A percentile compares a stretch with the other conserved stretches of the same genome.
Evolutionary conservation across 176 grass and related monocot species (phyloP).

Genomic region (Secale cereale): DNA sequence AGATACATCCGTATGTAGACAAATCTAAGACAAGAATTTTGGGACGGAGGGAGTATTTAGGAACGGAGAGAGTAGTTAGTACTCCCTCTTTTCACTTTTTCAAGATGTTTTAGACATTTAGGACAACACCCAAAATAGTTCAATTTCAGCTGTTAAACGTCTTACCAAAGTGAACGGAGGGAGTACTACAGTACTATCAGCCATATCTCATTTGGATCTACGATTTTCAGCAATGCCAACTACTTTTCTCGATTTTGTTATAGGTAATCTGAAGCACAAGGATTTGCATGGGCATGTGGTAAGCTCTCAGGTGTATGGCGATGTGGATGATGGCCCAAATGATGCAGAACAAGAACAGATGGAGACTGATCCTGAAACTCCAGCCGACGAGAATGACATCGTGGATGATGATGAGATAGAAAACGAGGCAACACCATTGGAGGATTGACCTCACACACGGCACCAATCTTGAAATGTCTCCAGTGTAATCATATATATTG

Average conservation of each 20-base stretch:
- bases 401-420: slow-evolving; percentile 38
- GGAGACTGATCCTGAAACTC: slow-evolving; percentile 24
- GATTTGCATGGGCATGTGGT: slow-evolving; percentile 68
- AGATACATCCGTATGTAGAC: too few species aligned
- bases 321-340: slow-evolving; percentile 33
- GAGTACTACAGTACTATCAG: background rate
- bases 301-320: slow-evolving; percentile 72
- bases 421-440: slow-evolving; percentile 16
- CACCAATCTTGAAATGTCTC: slow-evolving; percentile 15
- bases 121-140: too few species aligned
- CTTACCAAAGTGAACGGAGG: too few species aligned
- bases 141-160: too few species aligned
- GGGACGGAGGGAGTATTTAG: too few species aligned
- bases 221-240: background rate
- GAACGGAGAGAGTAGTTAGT: too few species aligned
- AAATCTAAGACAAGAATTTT: too few species aligned
- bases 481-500: background rate
- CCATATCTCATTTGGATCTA: background rate
- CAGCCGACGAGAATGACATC: slow-evolving; percentile 20
- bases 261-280: slow-evolving; percentile 84
- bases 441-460: slow-evolving; percentile 20
- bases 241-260: background rate
- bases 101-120: too few species aligned
- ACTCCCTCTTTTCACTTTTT: too few species aligned
- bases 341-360: slow-evolving; percentile 31